Percentiles rank a stretch among this genome's conserved stretches.
Evolutionary conservation across 768 basidiomycete genomes (phyloP).

Genomic region (Cystobasidium onofrii): DNA sequence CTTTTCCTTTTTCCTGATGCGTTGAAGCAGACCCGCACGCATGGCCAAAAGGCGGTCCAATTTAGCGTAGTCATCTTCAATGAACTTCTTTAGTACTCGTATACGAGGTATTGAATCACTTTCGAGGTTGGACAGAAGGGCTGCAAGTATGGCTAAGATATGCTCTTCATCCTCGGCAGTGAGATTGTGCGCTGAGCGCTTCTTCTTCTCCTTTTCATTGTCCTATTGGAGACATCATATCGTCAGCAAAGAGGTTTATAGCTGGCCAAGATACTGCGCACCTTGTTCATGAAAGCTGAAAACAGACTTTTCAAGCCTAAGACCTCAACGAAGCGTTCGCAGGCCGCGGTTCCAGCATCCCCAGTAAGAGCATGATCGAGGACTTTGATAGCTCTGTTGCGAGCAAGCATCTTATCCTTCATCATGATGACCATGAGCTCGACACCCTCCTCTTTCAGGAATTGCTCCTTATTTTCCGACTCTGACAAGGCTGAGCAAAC

Average conservation of each 20-base stretch:
- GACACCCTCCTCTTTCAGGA: slow-evolving; percentile 82
- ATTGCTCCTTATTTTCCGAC: slow-evolving; percentile 65
- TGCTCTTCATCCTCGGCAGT: slow-evolving; percentile 71
- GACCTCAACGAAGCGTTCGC: slow-evolving; percentile 78
- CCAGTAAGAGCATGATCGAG: slow-evolving; percentile 78
- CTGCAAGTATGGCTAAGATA: slow-evolving; percentile 76
- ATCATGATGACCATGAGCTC: slow-evolving; percentile 98
- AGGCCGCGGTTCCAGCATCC: slow-evolving; percentile 58
- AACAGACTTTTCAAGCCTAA: slow-evolving; percentile 84
- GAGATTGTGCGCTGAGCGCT: background rate
- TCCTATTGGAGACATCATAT: slow-evolving; percentile 44
- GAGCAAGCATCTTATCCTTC: slow-evolving; percentile 77
- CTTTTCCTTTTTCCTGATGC: slow-evolving; percentile 57
- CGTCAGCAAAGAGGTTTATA: background rate
- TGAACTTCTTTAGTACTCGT: slow-evolving; percentile 83
- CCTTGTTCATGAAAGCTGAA: slow-evolving; percentile 88
- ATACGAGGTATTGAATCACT: slow-evolving; percentile 73
- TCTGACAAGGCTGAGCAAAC: slow-evolving; percentile 79
- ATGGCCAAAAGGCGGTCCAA: slow-evolving; percentile 85
- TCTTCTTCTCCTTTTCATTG: slow-evolving; percentile 58
- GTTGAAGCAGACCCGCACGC: slow-evolving; percentile 59
- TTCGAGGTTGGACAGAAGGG: slow-evolving; percentile 73
- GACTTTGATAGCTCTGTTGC: slow-evolving; percentile 76
- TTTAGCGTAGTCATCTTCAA: slow-evolving; percentile 86
- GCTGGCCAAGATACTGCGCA: slow-evolving; percentile 43